Percentiles rank a stretch among this genome's conserved stretches.
Conservation (phyloP, 257 asterid species). For the Salvia hispanica region DNA sequence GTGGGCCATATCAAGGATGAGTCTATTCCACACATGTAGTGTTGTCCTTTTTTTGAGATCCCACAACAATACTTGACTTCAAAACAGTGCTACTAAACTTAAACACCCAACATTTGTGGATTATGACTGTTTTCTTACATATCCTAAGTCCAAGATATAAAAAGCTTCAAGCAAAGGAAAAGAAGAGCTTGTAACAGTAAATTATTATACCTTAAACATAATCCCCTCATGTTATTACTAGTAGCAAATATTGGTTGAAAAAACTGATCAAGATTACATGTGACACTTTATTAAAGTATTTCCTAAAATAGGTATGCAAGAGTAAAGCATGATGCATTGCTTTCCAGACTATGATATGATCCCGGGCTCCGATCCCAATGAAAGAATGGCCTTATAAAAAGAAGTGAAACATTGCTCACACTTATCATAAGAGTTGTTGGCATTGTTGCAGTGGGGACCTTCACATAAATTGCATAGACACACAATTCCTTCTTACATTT, state of each 20-base stretch:
- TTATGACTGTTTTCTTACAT: constrained; percentile 6
- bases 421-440: constrained; percentile 29
- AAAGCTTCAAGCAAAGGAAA: too few relatives aligned
- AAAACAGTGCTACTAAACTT: background rate
- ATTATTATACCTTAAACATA: background rate
- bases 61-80: constrained; percentile 30
- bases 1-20: constrained; percentile 60
- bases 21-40: constrained; percentile 54
- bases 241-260: constrained; percentile 17
- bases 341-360: constrained; percentile 32
- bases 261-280: constrained; percentile 1
- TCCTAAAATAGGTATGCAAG: constrained; percentile 23
- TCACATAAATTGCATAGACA: background rate
- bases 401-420: constrained; percentile 33
- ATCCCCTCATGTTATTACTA: background rate
- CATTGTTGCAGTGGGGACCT: constrained; percentile 40
- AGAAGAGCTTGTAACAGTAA: background rate
- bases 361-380: constrained; percentile 44
- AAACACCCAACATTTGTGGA: constrained; percentile 23
- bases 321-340: constrained; percentile 33
- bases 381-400: constrained; percentile 37
- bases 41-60: constrained; percentile 46
- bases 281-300: constrained; percentile 26
- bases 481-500: constrained; percentile 28
- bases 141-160: background rate